Evolutionary conservation across 495 filamentous ascomycete species (phyloP).

Genomic region (Penicillium soppii): DNA sequence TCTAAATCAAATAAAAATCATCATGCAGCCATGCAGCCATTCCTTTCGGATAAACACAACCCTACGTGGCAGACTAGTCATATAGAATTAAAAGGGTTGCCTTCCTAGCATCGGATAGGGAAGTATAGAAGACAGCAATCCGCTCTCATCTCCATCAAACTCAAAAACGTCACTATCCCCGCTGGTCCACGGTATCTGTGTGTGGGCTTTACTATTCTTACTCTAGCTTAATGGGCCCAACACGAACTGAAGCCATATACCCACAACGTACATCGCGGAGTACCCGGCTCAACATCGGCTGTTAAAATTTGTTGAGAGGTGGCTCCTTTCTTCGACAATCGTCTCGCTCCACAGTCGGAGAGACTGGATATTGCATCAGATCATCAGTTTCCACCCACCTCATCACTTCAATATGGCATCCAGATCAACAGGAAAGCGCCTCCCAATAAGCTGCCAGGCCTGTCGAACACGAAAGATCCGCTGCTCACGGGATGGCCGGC

Average conservation of each 20-base stretch:
- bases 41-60: conserved; percentile 1
- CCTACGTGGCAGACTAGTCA: not conserved
- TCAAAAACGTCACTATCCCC: not conserved
- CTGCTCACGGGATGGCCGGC: conserved; percentile 41
- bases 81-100: not conserved
- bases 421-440: conserved; percentile 35
- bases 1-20: not conserved
- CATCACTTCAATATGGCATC: conserved; percentile 19
- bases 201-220: not conserved
- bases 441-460: conserved; percentile 44
- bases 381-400: not conserved
- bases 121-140: conserved; percentile 1
- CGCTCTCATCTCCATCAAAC: not conserved
- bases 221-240: not conserved
- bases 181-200: not conserved
- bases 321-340: not conserved
- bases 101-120: not conserved
- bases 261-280: conserved; percentile 3
- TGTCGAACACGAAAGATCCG: conserved; percentile 42
- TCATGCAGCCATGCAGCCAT: not conserved
- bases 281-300: not conserved
- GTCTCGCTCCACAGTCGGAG: not conserved
- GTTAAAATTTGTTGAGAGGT: not conserved
- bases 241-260: not conserved
- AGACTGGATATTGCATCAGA: no score